A percentile compares a stretch with the other conserved stretches of the same genome.
Conservation (phyloP, 2,329 filamentous ascomycete genomes). For the Myriangium duriaei region DNA sequence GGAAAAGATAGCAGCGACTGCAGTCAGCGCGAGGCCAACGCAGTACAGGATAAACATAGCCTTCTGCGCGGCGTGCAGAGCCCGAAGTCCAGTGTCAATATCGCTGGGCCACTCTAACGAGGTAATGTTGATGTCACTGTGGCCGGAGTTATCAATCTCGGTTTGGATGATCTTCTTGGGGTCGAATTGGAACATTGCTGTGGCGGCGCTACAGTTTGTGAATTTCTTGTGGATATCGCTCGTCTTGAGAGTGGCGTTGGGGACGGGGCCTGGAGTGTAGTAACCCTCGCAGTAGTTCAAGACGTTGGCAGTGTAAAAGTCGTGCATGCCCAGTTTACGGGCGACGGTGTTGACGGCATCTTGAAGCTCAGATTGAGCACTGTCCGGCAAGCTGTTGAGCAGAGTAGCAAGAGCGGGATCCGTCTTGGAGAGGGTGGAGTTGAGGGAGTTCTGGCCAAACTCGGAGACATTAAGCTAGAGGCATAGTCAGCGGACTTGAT, state of each 20-base stretch:
- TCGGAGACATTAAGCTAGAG: slow-evolving; percentile 44
- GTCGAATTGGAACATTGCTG: slow-evolving; percentile 45
- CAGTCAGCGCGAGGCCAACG: slow-evolving; percentile 42
- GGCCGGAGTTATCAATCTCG: slow-evolving; percentile 32
- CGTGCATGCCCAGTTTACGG: slow-evolving; percentile 39
- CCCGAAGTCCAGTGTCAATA: slow-evolving; percentile 41
- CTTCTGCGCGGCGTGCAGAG: slow-evolving; percentile 37
- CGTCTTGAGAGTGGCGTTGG: slow-evolving; percentile 29
- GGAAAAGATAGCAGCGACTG: slow-evolving; percentile 36
- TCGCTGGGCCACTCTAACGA: slow-evolving; percentile 45
- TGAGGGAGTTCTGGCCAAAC: slow-evolving; percentile 31
- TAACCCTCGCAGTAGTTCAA: slow-evolving; percentile 46
- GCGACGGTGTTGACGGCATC: slow-evolving; percentile 31
- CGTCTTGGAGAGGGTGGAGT: slow-evolving; percentile 17
- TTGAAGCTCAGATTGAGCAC: slow-evolving; percentile 1
- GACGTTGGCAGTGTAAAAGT: slow-evolving; percentile 50
- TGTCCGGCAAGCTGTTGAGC: slow-evolving; percentile 2
- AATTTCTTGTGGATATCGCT: slow-evolving; percentile 38
- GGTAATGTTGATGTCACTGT: slow-evolving; percentile 35
- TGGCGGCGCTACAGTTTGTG: slow-evolving; percentile 41
- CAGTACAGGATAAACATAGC: slow-evolving; percentile 48
- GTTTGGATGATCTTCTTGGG: slow-evolving; percentile 37
- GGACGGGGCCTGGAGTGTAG: slow-evolving; percentile 30
- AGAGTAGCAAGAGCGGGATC: slow-evolving; percentile 15
- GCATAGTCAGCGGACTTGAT: neutral